phyloP scores from a whole-genome alignment of 306 rosid genomes.

The Quercus engelmannii region DNA sequence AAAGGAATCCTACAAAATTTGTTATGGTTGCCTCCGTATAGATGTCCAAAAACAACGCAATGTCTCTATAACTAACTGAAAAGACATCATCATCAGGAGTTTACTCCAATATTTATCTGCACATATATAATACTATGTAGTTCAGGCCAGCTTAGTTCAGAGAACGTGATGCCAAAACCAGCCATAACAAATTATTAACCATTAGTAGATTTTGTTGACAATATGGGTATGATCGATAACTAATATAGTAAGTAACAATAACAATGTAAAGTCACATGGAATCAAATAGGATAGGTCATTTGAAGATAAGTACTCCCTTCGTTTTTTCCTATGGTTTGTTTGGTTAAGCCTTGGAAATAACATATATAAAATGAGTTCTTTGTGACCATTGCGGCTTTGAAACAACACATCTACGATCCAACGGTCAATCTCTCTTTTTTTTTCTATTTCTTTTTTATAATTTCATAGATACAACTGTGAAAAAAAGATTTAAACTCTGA shows the following conservation, averaged over 20 bases:
- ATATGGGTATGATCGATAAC: background rate
- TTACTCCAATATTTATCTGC: background rate
- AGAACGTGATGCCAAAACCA: constrained; percentile 1
- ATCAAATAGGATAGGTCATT: background rate
- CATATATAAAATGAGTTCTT: too few species aligned
- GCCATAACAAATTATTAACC: background rate
- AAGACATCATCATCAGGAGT: background rate
- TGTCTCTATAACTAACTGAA: background rate
- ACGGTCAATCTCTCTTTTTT: too few species aligned
- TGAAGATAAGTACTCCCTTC: background rate
- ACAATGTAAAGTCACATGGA: too few species aligned
- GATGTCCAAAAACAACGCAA: background rate
- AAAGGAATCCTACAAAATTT: too few species aligned
- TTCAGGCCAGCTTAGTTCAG: background rate
- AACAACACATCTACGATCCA: background rate
- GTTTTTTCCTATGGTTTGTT: background rate
- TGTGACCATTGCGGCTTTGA: constrained; percentile 1
- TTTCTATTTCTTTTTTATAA: too few species aligned
- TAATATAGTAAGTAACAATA: too few species aligned
- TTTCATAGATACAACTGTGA: too few species aligned
- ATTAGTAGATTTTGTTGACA: background rate
- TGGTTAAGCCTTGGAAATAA: too few species aligned
- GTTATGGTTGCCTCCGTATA: too few species aligned
- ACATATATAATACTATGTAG: too few species aligned
- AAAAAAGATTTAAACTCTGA: too few species aligned